These are phyloP conservation scores for Arthrobotrys sphaeroides DNA, from an alignment of 2,329 filamentous ascomycete genomes.

Conservation along the genomic window DNA sequence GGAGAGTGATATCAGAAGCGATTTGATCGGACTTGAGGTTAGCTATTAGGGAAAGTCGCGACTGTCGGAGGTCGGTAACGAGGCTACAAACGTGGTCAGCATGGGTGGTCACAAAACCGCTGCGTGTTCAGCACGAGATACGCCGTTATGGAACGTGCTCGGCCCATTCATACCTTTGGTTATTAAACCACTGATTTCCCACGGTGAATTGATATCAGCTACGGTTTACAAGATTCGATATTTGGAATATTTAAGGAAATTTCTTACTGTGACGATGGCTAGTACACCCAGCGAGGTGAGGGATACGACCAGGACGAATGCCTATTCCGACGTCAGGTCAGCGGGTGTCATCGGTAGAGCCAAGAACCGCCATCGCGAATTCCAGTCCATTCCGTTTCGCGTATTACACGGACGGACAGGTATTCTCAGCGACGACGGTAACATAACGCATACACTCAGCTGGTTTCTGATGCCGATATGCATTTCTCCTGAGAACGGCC, in stretches of 20 bases:
- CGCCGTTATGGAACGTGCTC: too few relatives aligned
- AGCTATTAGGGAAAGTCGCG: conserved; percentile 38
- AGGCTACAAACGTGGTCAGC: conserved; percentile 40
- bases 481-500: conserved; percentile 12
- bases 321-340: conserved; percentile 16
- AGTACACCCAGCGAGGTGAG: conserved; percentile 52
- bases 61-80: conserved; percentile 47
- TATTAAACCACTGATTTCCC: conserved; percentile 53
- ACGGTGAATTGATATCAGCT: neutral
- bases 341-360: neutral
- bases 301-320: conserved; percentile 49
- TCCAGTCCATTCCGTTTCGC: neutral
- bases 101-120: neutral
- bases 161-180: conserved; percentile 34
- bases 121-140: neutral
- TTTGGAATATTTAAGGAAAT: neutral
- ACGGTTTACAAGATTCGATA: neutral
- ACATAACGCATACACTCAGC: conserved; percentile 49
- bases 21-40: conserved; percentile 46
- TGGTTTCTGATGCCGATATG: conserved; percentile 52
- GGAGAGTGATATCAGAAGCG: conserved; percentile 39
- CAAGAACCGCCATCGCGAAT: conserved; percentile 4
- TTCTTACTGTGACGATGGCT: conserved; percentile 51
- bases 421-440: conserved; percentile 9
- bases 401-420: neutral